Evolutionary conservation across 192 early-diverging fungal species (phyloP).

Genomic region (Linnemannia exigua): DNA sequence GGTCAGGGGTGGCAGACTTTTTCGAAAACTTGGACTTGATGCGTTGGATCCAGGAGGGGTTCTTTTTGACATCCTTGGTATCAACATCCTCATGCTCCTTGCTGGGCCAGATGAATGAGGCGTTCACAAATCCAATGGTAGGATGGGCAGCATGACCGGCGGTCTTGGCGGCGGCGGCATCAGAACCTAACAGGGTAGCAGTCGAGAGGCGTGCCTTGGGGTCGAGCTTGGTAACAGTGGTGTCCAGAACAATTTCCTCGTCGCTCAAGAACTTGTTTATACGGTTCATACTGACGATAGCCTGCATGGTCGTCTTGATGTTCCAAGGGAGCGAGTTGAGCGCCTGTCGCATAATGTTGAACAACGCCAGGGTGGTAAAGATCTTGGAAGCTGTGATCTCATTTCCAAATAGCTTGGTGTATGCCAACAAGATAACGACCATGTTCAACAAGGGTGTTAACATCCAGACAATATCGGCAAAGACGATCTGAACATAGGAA

Average conservation of each 20-base stretch:
- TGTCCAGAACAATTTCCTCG: constrained; percentile 70
- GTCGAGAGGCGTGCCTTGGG: constrained; percentile 67
- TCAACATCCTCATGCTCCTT: constrained; percentile 53
- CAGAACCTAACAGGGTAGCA: constrained; percentile 52
- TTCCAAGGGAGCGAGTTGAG: constrained; percentile 70
- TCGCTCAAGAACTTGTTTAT: constrained; percentile 83
- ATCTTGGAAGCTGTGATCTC: constrained; percentile 52
- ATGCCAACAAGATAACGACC: constrained; percentile 69
- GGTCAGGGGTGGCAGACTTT: constrained; percentile 2
- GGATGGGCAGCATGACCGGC: constrained; percentile 55
- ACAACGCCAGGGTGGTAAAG: constrained; percentile 81
- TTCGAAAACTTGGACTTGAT: constrained; percentile 29
- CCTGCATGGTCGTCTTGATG: constrained; percentile 67
- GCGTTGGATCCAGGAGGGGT: constrained; percentile 14
- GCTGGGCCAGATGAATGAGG: constrained; percentile 38
- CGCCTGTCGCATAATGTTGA: constrained; percentile 72
- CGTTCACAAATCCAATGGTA: constrained; percentile 39
- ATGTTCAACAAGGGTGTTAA: constrained; percentile 73
- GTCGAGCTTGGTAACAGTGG: constrained; percentile 34
- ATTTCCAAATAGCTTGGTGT: constrained; percentile 70
- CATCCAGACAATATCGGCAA: constrained; percentile 65
- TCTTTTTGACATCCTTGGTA: constrained; percentile 29
- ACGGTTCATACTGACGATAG: constrained; percentile 71
- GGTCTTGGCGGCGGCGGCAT: constrained; percentile 47
- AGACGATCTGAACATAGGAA: constrained; percentile 63